These are phyloP conservation scores for Neodidymelliopsis sp. DNA, from an alignment of 2,329 filamentous ascomycete species.

Conservation along the genomic window DNA sequence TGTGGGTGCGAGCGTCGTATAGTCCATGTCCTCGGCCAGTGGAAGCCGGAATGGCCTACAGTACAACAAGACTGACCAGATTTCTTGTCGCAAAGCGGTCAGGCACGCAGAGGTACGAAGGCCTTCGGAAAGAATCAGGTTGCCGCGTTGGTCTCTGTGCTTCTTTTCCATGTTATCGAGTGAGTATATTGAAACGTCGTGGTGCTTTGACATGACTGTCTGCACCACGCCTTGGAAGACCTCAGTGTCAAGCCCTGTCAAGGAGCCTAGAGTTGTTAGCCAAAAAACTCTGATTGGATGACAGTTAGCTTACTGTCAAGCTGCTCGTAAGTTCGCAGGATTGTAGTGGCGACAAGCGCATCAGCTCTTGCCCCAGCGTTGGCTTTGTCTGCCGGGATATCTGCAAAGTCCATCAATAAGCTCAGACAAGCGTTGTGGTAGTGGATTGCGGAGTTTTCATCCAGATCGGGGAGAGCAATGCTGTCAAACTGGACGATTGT, in stretches of 20 bases:
- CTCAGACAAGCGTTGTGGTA: slow-evolving; percentile 4
- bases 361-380: slow-evolving; percentile 1
- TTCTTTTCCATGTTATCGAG: slow-evolving; percentile 5
- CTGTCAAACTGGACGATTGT: neutral
- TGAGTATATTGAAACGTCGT: slow-evolving; percentile 1
- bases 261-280: no score
- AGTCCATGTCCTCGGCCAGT: slow-evolving; percentile 1
- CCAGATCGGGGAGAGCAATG: neutral
- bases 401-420: slow-evolving; percentile 3
- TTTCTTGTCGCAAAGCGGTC: slow-evolving; percentile 2
- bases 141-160: neutral
- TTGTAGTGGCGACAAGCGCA: slow-evolving; percentile 1
- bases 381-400: neutral
- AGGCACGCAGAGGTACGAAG: slow-evolving; percentile 1
- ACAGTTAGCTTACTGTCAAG: neutral
- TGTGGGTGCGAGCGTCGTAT: neutral
- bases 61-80: slow-evolving; percentile 5
- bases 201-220: slow-evolving; percentile 3
- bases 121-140: neutral
- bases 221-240: neutral
- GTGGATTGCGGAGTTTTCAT: neutral
- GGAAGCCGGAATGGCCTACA: slow-evolving; percentile 1
- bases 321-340: slow-evolving; percentile 2
- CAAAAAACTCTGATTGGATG: no score
- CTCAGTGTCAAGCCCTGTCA: slow-evolving; percentile 3